A percentile compares a stretch with the other conserved stretches of the same genome.
Evolutionary conservation across 345 rosid genomes (phyloP).

Genomic region (Erucastrum elatum): DNA sequence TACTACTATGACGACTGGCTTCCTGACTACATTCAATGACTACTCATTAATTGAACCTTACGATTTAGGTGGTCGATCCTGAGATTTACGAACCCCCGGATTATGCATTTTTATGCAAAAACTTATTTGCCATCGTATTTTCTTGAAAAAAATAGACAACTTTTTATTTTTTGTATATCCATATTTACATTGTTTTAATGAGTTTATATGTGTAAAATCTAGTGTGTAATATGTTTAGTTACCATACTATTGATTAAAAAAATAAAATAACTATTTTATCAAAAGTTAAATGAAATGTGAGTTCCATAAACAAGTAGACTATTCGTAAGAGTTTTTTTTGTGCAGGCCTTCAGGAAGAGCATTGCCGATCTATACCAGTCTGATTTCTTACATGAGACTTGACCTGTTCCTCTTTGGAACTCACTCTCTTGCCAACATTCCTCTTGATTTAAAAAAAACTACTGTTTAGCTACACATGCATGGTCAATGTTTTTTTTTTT

Average conservation of each 20-base stretch:
- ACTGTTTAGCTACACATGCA: neutral
- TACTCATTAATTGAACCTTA: neutral
- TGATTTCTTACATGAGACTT: neutral
- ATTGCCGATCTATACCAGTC: neutral
- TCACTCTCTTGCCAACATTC: neutral
- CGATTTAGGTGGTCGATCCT: neutral
- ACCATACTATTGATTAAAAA: neutral
- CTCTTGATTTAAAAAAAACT: neutral
- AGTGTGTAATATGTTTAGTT: neutral
- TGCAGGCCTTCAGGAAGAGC: neutral
- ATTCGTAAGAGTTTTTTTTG: neutral
- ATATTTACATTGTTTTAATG: neutral
- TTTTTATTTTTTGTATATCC: neutral
- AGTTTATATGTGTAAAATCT: neutral
- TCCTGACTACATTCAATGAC: conserved; percentile 14
- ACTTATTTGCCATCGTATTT: neutral
- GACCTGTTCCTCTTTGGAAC: conserved; percentile 2
- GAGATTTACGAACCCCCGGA: neutral
- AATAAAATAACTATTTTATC: too few relatives aligned
- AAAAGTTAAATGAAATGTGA: neutral
- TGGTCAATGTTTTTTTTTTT: neutral
- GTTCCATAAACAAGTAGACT: neutral
- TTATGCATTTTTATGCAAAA: neutral
- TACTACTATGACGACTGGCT: neutral
- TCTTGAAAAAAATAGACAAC: neutral